phyloP scores from a whole-genome alignment of 1,284 basidiomycete species.

The Apiotrichum siamense region DNA sequence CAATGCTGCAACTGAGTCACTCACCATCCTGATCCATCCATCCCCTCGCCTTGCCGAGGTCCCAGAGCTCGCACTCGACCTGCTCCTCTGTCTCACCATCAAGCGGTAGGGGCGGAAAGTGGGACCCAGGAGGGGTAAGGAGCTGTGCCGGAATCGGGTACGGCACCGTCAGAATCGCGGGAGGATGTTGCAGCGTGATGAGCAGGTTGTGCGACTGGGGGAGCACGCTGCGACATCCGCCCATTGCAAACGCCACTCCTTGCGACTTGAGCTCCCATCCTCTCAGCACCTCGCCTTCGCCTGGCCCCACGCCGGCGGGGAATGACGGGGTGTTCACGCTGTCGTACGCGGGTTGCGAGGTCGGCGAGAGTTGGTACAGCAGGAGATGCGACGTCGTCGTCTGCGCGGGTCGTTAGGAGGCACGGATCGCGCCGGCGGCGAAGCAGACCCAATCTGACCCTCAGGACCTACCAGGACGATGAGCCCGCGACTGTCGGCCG shows the following conservation, averaged over 20 bases:
- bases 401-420: slow-evolving; percentile 43
- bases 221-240: slow-evolving; percentile 24
- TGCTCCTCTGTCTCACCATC: slow-evolving; percentile 40
- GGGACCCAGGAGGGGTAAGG: slow-evolving; percentile 23
- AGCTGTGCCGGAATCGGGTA: slow-evolving; percentile 34
- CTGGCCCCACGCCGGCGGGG: slow-evolving; percentile 65
- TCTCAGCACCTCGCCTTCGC: slow-evolving; percentile 74
- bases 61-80: slow-evolving; percentile 41
- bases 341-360: slow-evolving; percentile 49
- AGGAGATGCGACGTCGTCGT: slow-evolving; percentile 73
- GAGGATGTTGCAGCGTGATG: slow-evolving; percentile 35
- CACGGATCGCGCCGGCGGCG: no score
- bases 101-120: slow-evolving; percentile 40
- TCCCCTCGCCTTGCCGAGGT: slow-evolving; percentile 24
- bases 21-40: slow-evolving; percentile 25
- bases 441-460: no score
- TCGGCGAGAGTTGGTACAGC: slow-evolving; percentile 62
- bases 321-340: slow-evolving; percentile 47
- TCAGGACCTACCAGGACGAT: slow-evolving; percentile 63
- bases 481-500: slow-evolving; percentile 67
- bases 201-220: slow-evolving; percentile 32
- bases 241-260: slow-evolving; percentile 38
- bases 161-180: slow-evolving; percentile 33
- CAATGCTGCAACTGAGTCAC: no score
- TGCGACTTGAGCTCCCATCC: slow-evolving; percentile 69